These are phyloP conservation scores for Pilatotrama ljubarskyi DNA, from an alignment of 768 basidiomycete genomes.

Conservation along the genomic window DNA sequence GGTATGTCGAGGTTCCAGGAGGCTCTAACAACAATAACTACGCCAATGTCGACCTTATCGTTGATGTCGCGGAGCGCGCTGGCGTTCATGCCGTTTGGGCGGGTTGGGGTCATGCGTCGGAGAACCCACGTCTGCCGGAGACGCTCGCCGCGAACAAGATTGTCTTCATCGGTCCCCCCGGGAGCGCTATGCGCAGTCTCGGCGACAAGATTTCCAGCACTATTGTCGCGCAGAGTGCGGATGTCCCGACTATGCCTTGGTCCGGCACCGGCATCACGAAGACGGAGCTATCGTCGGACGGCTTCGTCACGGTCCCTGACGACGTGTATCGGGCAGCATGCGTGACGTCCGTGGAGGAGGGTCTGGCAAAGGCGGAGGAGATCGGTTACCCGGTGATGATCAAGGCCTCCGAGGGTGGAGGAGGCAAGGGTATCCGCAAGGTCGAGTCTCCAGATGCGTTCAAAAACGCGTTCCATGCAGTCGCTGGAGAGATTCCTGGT, in stretches of 20 bases:
- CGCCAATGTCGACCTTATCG: constrained; percentile 98
- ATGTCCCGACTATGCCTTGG: constrained; percentile 99
- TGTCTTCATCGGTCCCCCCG: constrained; percentile 98
- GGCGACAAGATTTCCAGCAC: constrained; percentile 99
- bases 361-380: constrained; percentile 74
- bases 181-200: constrained; percentile 97
- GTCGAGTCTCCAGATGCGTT: constrained; percentile 86
- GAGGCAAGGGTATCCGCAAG: constrained; percentile 98
- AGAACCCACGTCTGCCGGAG: constrained; percentile 96
- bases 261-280: constrained; percentile 93
- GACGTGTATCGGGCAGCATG: constrained; percentile 87
- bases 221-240: constrained; percentile 95
- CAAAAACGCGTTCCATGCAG: constrained; percentile 93
- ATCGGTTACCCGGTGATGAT: constrained; percentile 99
- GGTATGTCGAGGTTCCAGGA: constrained; percentile 98
- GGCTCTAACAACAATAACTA: constrained; percentile 99
- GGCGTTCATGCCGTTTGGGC: constrained; percentile 99
- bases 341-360: constrained; percentile 84
- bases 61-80: constrained; percentile 95
- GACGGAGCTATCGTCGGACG: constrained; percentile 78
- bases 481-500: constrained; percentile 97
- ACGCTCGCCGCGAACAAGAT: constrained; percentile 91
- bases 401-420: constrained; percentile 98
- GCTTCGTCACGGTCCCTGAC: constrained; percentile 94
- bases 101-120: constrained; percentile 99